These are phyloP conservation scores for Lyophyllum semitale DNA, from an alignment of 768 basidiomycete species.

Conservation along the genomic window DNA sequence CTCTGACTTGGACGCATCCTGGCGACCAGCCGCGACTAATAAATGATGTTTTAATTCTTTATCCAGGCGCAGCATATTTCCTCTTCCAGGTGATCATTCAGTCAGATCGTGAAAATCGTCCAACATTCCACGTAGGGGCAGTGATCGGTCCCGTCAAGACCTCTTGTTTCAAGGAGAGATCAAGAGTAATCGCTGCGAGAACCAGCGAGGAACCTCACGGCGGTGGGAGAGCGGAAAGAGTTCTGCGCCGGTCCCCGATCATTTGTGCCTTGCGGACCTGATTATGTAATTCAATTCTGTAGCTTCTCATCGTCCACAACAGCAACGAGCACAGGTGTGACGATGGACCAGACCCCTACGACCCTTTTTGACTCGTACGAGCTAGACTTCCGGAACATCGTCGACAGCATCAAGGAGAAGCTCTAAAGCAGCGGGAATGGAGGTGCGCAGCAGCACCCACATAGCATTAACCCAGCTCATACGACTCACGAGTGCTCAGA, in stretches of 20 bases:
- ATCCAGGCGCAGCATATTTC: no score
- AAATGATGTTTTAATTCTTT: no score
- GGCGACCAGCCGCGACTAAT: no score
- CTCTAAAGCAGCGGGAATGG: conserved; percentile 70
- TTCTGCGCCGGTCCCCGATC: conserved; percentile 1
- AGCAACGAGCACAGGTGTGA: conserved; percentile 9
- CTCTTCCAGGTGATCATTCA: no score
- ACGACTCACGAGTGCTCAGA: conserved; percentile 54
- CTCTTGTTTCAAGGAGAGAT: no score
- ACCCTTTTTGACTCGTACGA: conserved; percentile 80
- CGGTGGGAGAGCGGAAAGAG: no score
- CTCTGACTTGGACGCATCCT: no score
- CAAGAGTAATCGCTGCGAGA: neutral
- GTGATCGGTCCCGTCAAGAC: no score
- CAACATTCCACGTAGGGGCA: no score
- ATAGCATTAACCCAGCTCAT: no score
- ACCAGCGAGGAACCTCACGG: neutral
- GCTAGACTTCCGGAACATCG: conserved; percentile 76
- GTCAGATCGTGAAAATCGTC: no score
- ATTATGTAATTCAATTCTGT: neutral
- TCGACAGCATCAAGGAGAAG: conserved; percentile 70
- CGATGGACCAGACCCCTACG: conserved; percentile 74
- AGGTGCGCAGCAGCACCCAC: conserved; percentile 9
- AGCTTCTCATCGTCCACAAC: neutral
- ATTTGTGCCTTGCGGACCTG: neutral